Evolutionary conservation across 2,329 filamentous ascomycete genomes (phyloP).

Genomic region (Thermomyces lanuginosus): DNA sequence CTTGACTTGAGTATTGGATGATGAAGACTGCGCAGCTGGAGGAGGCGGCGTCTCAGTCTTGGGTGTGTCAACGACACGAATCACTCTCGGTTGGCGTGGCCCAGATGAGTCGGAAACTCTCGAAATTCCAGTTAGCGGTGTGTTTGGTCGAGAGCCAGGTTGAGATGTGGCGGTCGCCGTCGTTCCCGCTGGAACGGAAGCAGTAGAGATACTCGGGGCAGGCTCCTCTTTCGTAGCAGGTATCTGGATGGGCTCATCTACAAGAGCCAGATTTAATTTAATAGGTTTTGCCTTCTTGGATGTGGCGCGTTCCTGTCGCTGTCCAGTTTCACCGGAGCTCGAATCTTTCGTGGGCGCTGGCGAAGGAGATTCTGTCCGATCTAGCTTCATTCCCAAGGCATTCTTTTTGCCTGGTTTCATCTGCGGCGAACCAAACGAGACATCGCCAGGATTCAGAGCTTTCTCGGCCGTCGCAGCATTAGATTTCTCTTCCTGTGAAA

Average conservation of each 20-base stretch:
- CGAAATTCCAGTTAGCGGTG: conserved; percentile 24
- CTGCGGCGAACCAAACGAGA: conserved; percentile 28
- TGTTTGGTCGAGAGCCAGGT: conserved; percentile 33
- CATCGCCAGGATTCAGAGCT: conserved; percentile 18
- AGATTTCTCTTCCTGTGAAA: conserved; percentile 10
- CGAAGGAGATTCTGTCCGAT: conserved; percentile 8
- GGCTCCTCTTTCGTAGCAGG: conserved; percentile 13
- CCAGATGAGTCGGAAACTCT: conserved; percentile 23
- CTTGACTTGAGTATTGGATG: conserved; percentile 17
- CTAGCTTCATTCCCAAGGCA: conserved; percentile 10
- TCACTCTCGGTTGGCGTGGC: conserved; percentile 32
- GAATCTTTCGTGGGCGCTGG: conserved; percentile 9
- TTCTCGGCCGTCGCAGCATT: conserved; percentile 10
- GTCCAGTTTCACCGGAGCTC: conserved; percentile 5
- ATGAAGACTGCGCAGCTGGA: conserved; percentile 16
- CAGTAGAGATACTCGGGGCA: conserved; percentile 9
- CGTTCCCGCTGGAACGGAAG: conserved; percentile 6
- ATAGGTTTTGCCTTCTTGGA: conserved; percentile 17
- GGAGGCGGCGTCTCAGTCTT: conserved; percentile 31
- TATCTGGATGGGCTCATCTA: conserved; percentile 8
- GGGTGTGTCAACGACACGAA: conserved; percentile 41
- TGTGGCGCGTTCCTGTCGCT: conserved; percentile 5
- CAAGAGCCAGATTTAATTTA: conserved; percentile 17
- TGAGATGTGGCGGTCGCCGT: conserved; percentile 12
- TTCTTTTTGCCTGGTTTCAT: conserved; percentile 16